Conservation (phyloP, 257 asterid species). For the Coffea canephora region DNA sequence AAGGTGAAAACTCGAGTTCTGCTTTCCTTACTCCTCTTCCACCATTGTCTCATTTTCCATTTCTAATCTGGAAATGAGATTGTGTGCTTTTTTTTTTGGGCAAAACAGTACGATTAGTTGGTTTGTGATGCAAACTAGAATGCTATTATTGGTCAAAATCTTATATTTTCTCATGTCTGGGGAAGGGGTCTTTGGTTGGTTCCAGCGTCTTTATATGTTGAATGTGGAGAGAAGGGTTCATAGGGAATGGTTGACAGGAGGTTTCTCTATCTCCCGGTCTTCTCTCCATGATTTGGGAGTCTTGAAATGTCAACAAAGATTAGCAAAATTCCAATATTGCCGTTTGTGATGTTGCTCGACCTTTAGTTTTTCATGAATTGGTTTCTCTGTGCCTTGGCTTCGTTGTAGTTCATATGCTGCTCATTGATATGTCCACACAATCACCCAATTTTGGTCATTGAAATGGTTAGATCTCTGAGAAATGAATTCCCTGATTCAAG, state of each 20-base stretch:
- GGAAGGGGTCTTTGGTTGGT: neutral
- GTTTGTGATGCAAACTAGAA: neutral
- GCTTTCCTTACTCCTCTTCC: neutral
- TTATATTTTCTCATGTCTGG: no score
- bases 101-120: neutral
- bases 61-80: neutral
- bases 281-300: no score
- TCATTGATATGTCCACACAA: no score
- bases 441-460: neutral
- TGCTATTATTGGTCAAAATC: neutral
- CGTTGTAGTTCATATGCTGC: no score
- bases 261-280: no score
- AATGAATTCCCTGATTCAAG: constrained; percentile 1
- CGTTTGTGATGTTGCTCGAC: no score
- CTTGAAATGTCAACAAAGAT: no score
- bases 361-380: no score
- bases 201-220: neutral
- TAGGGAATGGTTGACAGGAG: neutral
- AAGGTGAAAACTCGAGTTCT: constrained; percentile 44
- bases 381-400: no score
- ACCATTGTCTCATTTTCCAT: neutral
- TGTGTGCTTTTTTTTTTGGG: no score
- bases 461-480: constrained; percentile 12
- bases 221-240: neutral
- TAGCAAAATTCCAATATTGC: no score